Percentiles rank a stretch among this genome's conserved stretches.
Evolutionary conservation across 164 flowering plant species (phyloP).

Genomic region (Buxus sempervirens): DNA sequence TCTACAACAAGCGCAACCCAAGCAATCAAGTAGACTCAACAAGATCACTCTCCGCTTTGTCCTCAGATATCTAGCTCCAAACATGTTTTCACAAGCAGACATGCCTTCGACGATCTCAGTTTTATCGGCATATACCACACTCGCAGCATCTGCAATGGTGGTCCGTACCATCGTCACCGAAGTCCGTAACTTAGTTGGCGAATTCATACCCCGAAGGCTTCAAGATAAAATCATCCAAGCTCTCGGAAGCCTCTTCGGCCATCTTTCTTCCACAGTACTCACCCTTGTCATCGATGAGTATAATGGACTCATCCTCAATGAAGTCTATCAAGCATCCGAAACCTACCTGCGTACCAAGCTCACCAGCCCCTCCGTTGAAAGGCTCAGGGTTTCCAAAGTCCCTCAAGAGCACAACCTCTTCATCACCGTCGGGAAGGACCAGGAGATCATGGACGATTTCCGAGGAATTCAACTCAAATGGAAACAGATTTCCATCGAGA

Average conservation of each 20-base stretch:
- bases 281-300: slow-evolving; percentile 35
- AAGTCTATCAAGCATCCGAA: slow-evolving; percentile 34
- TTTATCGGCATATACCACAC: slow-evolving; percentile 40
- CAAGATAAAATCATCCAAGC: slow-evolving; percentile 23
- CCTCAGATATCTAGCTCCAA: not conserved
- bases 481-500: not conserved
- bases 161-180: slow-evolving; percentile 25
- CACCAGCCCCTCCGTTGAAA: slow-evolving; percentile 19
- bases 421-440: slow-evolving; percentile 23
- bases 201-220: slow-evolving; percentile 38
- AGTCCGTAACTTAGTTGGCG: slow-evolving; percentile 10
- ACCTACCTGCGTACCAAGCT: slow-evolving; percentile 34
- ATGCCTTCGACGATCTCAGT: slow-evolving; percentile 29
- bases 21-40: no score
- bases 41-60: no score
- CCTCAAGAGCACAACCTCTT: slow-evolving; percentile 26
- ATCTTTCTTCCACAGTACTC: slow-evolving; percentile 33
- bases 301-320: slow-evolving; percentile 40
- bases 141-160: slow-evolving; percentile 44
- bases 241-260: slow-evolving; percentile 20
- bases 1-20: no score
- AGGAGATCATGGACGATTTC: slow-evolving; percentile 19
- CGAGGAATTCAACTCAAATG: slow-evolving; percentile 16
- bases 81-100: not conserved
- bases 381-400: slow-evolving; percentile 33